phyloP scores from a whole-genome alignment of 306 rosid species.

The Cercis canadensis region DNA sequence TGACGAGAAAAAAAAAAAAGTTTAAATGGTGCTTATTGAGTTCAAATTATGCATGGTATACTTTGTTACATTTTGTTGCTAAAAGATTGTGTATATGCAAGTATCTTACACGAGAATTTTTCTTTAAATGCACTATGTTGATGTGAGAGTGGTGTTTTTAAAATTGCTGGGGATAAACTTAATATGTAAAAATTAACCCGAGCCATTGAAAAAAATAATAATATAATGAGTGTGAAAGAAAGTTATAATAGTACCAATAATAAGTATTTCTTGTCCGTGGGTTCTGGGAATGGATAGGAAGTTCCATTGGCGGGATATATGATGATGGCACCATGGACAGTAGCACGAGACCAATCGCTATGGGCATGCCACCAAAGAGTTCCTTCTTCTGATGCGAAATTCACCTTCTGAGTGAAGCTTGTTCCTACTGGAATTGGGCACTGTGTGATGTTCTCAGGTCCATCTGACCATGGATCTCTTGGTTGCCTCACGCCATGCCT shows the following conservation, averaged over 20 bases:
- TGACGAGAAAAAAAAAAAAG: no score
- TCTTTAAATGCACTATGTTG: no score
- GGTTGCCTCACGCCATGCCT: constrained; percentile 50
- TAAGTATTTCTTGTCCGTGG: constrained; percentile 37
- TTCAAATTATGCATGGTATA: no score
- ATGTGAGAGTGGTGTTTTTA: no score
- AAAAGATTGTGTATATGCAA: background rate
- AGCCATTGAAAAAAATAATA: no score
- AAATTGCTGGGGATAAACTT: no score
- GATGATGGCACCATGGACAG: constrained; percentile 54
- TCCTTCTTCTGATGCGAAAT: constrained; percentile 40
- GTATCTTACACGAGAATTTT: no score
- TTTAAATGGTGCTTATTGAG: no score
- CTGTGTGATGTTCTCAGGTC: constrained; percentile 47
- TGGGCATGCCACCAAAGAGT: constrained; percentile 69
- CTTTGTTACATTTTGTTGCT: no score
- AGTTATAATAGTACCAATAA: constrained; percentile 42
- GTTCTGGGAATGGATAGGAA: constrained; percentile 41
- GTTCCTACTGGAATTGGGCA: constrained; percentile 44
- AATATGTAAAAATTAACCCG: no score
- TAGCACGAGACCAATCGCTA: constrained; percentile 55
- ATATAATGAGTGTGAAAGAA: no score
- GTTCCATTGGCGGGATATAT: constrained; percentile 37
- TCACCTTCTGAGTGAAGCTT: constrained; percentile 26
- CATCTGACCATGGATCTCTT: constrained; percentile 49